These are phyloP conservation scores for Pseudozyma thailandica DNA, from an alignment of 1,284 basidiomycete genomes.

Conservation along the genomic window DNA sequence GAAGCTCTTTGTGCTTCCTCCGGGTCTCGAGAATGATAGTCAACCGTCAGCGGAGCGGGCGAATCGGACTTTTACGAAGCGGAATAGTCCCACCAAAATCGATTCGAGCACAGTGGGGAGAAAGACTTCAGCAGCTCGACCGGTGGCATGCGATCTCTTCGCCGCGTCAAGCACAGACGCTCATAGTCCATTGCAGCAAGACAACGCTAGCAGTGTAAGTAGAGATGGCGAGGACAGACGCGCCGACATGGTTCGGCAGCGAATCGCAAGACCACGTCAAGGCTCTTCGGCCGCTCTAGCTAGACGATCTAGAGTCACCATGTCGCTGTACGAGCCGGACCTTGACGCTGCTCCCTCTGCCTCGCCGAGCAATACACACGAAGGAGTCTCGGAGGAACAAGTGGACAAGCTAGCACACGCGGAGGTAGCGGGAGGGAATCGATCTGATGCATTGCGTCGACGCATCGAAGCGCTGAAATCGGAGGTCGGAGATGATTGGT, in stretches of 20 bases:
- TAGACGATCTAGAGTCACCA: constrained; percentile 25
- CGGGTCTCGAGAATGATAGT: neutral
- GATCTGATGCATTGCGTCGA: constrained; percentile 38
- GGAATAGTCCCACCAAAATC: constrained; percentile 16
- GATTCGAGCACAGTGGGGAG: constrained; percentile 24
- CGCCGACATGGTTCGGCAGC: constrained; percentile 14
- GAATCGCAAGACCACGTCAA: constrained; percentile 24
- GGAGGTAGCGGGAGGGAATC: neutral
- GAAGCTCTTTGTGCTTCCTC: constrained; percentile 17
- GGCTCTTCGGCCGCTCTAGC: constrained; percentile 27
- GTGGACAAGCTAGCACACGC: neutral
- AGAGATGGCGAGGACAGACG: constrained; percentile 1
- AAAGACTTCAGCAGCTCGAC: constrained; percentile 16
- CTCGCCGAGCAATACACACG: neutral
- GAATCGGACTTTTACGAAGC: constrained; percentile 4
- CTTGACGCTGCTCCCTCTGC: neutral
- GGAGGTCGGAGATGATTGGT: constrained; percentile 66
- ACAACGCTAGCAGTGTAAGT: neutral
- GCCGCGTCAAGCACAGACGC: neutral
- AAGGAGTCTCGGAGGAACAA: neutral
- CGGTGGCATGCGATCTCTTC: constrained; percentile 16
- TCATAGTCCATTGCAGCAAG: neutral
- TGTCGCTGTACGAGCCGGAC: constrained; percentile 43
- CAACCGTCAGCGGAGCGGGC: neutral
- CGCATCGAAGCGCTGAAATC: constrained; percentile 63